Evolutionary conservation across 2,329 filamentous ascomycete species (phyloP), one percentile per base, ranked within the genome.

Genomic region (Hymenoscyphus occultus): DNA sequence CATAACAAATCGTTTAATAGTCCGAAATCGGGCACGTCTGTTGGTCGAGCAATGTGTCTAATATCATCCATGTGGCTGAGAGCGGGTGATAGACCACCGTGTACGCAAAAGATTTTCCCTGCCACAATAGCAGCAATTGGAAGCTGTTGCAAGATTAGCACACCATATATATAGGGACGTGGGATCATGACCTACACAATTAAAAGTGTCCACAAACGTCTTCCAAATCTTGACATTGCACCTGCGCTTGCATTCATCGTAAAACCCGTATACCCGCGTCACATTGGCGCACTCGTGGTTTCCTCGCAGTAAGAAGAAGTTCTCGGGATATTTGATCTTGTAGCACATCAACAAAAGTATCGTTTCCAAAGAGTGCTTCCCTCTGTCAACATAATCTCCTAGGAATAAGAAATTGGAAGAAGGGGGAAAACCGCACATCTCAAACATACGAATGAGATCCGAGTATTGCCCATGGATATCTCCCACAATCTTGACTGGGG

Each of bases 221-320:
- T 98, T 98, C 94, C 94, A 98, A 63, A 96, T 88, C 81, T 97
- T 97, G 77, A 97, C 92, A 76, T 97, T 97, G 81, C 91, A 97
- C 67, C 94, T 86, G 70, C 94, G 86, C 81, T 98, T 98, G 84
- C 94, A 98, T 77, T 98, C 94, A 74, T 98, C 94, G 80, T 98
- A 98, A 78, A 98, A 98, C 2, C 94, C 94, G 77, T 97, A 97
- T 42, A 98, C 92, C 66, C 94, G 86, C 14, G 93, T 98, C 62
- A 98, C 93, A 71, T 96, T 97, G 72, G 94, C 94, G 78, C 94
- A 97, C 78, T 98, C 94, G 78, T 98, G 94, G 75, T 98, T 98
- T 63, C 94, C 94, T 65, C 94, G 89, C 28, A 98, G 82, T 59
- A 98, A 81, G 80, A 98, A 98, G 79, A 98, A 98, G 80, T 98